phyloP scores from a whole-genome alignment of 2,329 filamentous ascomycete species.

The Fulvia fulva region DNA sequence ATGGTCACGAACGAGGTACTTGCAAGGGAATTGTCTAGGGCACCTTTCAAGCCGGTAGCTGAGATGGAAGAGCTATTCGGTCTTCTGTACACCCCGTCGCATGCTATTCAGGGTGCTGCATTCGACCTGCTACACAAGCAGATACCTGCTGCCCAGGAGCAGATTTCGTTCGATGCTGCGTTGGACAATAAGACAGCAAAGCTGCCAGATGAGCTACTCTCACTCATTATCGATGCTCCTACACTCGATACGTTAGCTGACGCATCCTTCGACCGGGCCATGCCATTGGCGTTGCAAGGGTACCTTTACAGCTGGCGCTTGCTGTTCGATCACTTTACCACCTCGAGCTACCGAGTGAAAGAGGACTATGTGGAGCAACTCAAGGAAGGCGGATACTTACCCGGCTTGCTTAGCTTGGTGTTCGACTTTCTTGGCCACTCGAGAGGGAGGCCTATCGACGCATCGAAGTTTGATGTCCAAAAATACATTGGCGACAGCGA shows the following conservation, averaged over 20 bases:
- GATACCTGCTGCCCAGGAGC: slow-evolving; percentile 74
- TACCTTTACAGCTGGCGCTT: slow-evolving; percentile 89
- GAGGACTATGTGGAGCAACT: slow-evolving; percentile 75
- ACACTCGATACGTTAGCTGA: slow-evolving; percentile 64
- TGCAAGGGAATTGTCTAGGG: slow-evolving; percentile 61
- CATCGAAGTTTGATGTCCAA: slow-evolving; percentile 66
- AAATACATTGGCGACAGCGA: slow-evolving; percentile 54
- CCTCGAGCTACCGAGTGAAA: slow-evolving; percentile 67
- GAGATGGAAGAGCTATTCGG: slow-evolving; percentile 68
- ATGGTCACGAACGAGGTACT: slow-evolving; percentile 73
- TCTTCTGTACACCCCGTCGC: slow-evolving; percentile 70
- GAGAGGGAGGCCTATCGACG: slow-evolving; percentile 65
- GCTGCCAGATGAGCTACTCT: slow-evolving; percentile 80
- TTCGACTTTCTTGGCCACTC: slow-evolving; percentile 83
- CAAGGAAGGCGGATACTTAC: slow-evolving; percentile 66
- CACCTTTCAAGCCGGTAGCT: slow-evolving; percentile 50
- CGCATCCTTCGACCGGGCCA: slow-evolving; percentile 58
- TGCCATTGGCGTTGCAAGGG: slow-evolving; percentile 66
- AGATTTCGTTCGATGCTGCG: slow-evolving; percentile 72
- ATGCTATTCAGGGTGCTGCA: slow-evolving; percentile 71
- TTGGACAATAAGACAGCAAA: slow-evolving; percentile 68
- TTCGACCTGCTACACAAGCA: slow-evolving; percentile 75
- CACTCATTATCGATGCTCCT: slow-evolving; percentile 74
- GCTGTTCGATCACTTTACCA: slow-evolving; percentile 74
- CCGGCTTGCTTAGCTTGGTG: slow-evolving; percentile 68